A percentile compares a stretch with the other conserved stretches of the same genome.
Conservation (phyloP, 306 rosid genomes). For the Inga laurina region DNA sequence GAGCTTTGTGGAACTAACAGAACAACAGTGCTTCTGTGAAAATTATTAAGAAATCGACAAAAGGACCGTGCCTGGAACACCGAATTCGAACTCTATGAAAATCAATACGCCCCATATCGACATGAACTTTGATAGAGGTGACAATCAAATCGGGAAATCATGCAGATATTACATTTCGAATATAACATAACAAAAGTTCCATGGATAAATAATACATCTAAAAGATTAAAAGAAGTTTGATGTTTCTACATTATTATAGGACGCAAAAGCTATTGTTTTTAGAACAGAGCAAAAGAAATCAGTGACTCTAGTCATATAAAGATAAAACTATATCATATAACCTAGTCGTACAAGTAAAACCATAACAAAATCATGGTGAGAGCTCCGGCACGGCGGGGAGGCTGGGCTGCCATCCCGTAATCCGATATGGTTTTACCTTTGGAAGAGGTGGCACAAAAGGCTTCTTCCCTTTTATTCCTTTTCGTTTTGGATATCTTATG, state of each 20-base stretch:
- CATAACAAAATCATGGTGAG: constrained; percentile 58
- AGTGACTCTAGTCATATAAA: constrained; percentile 11
- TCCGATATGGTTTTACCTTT: constrained; percentile 39
- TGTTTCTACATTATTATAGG: constrained; percentile 28
- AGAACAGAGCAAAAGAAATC: constrained; percentile 1
- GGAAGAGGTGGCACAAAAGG: constrained; percentile 71
- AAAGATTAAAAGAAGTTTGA: constrained; percentile 7
- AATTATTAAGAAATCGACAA: background rate
- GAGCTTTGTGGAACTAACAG: background rate
- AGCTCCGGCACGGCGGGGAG: constrained; percentile 72
- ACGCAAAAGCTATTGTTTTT: background rate
- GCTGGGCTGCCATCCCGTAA: constrained; percentile 74
- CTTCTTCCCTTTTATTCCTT: constrained; percentile 51
- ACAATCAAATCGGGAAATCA: background rate
- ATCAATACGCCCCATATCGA: background rate
- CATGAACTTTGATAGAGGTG: background rate
- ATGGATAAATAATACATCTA: background rate
- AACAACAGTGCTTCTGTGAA: background rate
- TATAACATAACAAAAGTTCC: background rate
- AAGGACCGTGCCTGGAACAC: background rate
- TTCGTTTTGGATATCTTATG: constrained; percentile 36
- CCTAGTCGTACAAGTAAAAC: constrained; percentile 9
- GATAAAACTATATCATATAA: constrained; percentile 6
- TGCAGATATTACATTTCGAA: constrained; percentile 4
- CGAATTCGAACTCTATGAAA: background rate